A percentile compares a stretch with the other conserved stretches of the same genome.
These are phyloP conservation scores for Penicillium parvum DNA, from an alignment of 495 filamentous ascomycete species.

Conservation along the genomic window DNA sequence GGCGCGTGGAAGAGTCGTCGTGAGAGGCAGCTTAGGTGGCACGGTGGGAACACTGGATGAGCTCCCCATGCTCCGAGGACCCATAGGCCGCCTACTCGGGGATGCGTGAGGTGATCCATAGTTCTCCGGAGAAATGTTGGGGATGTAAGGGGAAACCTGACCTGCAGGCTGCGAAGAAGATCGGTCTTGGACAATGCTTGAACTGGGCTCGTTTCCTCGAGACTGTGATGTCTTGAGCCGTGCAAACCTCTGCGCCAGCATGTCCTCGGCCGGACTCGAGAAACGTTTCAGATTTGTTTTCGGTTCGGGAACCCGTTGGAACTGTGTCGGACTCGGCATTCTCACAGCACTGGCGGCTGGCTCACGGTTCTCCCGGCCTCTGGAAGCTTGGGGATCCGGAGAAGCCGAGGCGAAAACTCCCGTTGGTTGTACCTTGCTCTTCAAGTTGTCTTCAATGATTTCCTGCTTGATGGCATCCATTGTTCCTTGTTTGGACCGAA, in stretches of 20 bases:
- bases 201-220: conserved; percentile 26
- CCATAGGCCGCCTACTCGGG: conserved; percentile 40
- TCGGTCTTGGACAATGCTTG: conserved; percentile 20
- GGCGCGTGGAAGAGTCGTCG: conserved; percentile 63
- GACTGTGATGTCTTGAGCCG: conserved; percentile 31
- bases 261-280: conserved; percentile 32
- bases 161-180: conserved; percentile 29
- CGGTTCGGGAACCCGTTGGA: conserved; percentile 24
- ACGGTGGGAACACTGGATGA: conserved; percentile 37
- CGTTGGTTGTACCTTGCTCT: conserved; percentile 29
- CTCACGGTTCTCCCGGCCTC: conserved; percentile 25
- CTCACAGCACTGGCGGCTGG: conserved; percentile 18
- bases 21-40: conserved; percentile 54
- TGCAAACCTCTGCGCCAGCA: conserved; percentile 46
- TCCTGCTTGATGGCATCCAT: conserved; percentile 43
- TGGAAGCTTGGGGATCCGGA: conserved; percentile 5
- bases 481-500: conserved; percentile 46
- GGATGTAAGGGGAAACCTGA: conserved; percentile 26
- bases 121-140: conserved; percentile 16
- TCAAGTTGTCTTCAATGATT: conserved; percentile 42
- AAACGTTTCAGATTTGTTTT: conserved; percentile 19
- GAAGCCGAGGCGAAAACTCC: conserved; percentile 11
- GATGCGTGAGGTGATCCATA: conserved; percentile 19
- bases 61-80: conserved; percentile 55
- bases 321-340: conserved; percentile 45